These are phyloP conservation scores for Verticillium tricorpus DNA, from an alignment of 2,329 filamentous ascomycete genomes.

Conservation along the genomic window DNA sequence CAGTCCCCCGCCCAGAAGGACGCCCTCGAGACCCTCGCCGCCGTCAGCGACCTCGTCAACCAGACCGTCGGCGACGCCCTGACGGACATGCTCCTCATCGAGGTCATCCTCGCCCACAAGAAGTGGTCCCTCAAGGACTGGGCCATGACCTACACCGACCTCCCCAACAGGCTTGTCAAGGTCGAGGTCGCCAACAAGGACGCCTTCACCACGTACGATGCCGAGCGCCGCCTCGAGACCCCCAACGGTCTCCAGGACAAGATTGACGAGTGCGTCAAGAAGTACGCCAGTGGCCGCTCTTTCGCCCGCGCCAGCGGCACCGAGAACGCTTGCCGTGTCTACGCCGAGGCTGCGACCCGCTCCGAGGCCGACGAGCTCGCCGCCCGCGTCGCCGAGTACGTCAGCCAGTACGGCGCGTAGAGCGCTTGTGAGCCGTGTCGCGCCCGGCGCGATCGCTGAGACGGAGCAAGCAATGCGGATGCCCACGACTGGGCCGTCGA, in stretches of 20 bases:
- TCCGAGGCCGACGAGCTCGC: constrained; percentile 90
- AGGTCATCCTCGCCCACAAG: constrained; percentile 95
- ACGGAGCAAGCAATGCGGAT: background rate
- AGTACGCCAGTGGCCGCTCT: constrained; percentile 83
- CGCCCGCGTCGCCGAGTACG: constrained; percentile 72
- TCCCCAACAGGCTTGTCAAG: constrained; percentile 91
- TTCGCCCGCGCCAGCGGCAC: constrained; percentile 94
- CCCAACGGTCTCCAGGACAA: constrained; percentile 76
- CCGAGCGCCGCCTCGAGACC: constrained; percentile 79
- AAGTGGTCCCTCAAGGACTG: constrained; percentile 86
- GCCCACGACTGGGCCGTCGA: background rate
- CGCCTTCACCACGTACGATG: constrained; percentile 86
- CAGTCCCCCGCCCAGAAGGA: constrained; percentile 90
- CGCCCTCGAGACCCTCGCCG: constrained; percentile 78
- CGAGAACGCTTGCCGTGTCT: constrained; percentile 93
- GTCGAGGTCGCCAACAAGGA: constrained; percentile 87
- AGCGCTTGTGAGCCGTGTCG: background rate
- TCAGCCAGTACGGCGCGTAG: constrained; percentile 51
- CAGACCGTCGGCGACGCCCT: constrained; percentile 96
- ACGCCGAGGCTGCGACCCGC: constrained; percentile 86
- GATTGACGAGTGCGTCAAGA: constrained; percentile 83
- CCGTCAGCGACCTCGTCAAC: constrained; percentile 89
- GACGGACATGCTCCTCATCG: constrained; percentile 92
- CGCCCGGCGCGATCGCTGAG: no score
- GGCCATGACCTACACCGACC: constrained; percentile 87